Evolutionary conservation across 2,329 filamentous ascomycete genomes (phyloP).

Genomic region (Venturia oleaginea): DNA sequence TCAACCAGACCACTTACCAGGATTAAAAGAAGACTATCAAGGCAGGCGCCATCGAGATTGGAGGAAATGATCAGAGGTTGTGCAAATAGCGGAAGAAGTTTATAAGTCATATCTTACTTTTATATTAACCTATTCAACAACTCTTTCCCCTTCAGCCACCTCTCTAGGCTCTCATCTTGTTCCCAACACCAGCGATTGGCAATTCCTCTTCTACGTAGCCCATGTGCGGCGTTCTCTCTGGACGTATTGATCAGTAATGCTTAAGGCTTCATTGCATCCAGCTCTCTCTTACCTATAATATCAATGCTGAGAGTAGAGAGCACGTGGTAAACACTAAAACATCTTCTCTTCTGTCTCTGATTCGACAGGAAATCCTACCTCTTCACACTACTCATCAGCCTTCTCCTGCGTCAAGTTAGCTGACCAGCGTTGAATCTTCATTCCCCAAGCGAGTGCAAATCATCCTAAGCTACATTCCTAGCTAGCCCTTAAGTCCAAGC

Average conservation of each 20-base stretch:
- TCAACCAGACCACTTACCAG: no score
- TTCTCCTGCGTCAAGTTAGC: slow-evolving; percentile 64
- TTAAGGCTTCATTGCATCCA: slow-evolving; percentile 54
- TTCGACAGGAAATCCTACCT: slow-evolving; percentile 51
- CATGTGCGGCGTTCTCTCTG: slow-evolving; percentile 66
- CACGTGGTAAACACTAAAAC: slow-evolving; percentile 67
- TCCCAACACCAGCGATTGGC: slow-evolving; percentile 60
- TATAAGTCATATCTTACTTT: neutral
- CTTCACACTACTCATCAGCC: slow-evolving; percentile 58
- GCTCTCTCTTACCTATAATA: slow-evolving; percentile 50
- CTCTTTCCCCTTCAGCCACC: slow-evolving; percentile 52
- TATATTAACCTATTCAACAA: neutral
- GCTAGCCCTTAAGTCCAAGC: slow-evolving; percentile 59
- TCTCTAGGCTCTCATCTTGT: slow-evolving; percentile 56
- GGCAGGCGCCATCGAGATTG: no score
- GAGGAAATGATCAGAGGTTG: no score
- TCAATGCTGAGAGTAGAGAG: slow-evolving; percentile 59
- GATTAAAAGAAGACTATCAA: no score
- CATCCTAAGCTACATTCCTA: slow-evolving; percentile 60
- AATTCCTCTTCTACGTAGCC: slow-evolving; percentile 64
- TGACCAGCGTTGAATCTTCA: slow-evolving; percentile 72
- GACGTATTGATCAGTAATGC: slow-evolving; percentile 62
- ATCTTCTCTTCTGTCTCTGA: slow-evolving; percentile 48
- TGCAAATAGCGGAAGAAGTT: no score
- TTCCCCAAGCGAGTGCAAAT: slow-evolving; percentile 61